Conservation (phyloP, 1,284 basidiomycete species). For the Mycena citricolor region DNA sequence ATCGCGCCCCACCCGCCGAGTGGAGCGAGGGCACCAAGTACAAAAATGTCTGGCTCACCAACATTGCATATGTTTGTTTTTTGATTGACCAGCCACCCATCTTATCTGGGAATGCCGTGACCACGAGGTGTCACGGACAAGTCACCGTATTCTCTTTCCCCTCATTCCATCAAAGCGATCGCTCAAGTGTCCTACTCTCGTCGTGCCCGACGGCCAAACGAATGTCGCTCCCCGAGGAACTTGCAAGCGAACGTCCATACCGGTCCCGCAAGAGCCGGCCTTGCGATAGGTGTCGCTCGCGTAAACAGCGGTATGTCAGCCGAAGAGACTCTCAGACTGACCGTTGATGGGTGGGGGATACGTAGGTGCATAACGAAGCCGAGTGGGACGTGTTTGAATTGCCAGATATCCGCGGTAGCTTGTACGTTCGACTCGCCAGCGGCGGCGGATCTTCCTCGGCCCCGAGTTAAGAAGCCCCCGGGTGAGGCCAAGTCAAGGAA, state of each 20-base stretch:
- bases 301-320: slow-evolving; percentile 23
- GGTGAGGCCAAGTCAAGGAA: slow-evolving; percentile 13
- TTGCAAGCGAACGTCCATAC: slow-evolving; percentile 17
- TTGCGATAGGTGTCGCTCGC: slow-evolving; percentile 20
- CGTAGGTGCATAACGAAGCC: slow-evolving; percentile 22
- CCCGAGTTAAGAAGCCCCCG: slow-evolving; percentile 19
- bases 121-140: no score
- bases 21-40: no score
- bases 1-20: no score
- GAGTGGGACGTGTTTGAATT: slow-evolving; percentile 22
- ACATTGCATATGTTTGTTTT: no score
- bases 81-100: no score
- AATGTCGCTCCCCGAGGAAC: slow-evolving; percentile 5
- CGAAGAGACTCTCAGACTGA: slow-evolving; percentile 5
- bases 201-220: slow-evolving; percentile 14
- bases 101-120: no score
- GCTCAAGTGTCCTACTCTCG: no score
- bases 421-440: slow-evolving; percentile 23
- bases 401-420: slow-evolving; percentile 21
- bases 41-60: no score
- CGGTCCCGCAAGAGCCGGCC: slow-evolving; percentile 16
- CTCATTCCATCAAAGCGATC: no score
- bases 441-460: slow-evolving; percentile 16
- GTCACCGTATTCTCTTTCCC: no score
- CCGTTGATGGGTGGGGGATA: background rate